These are phyloP conservation scores for Hypholoma fasciculare DNA, from an alignment of 768 basidiomycete genomes.

Conservation along the genomic window DNA sequence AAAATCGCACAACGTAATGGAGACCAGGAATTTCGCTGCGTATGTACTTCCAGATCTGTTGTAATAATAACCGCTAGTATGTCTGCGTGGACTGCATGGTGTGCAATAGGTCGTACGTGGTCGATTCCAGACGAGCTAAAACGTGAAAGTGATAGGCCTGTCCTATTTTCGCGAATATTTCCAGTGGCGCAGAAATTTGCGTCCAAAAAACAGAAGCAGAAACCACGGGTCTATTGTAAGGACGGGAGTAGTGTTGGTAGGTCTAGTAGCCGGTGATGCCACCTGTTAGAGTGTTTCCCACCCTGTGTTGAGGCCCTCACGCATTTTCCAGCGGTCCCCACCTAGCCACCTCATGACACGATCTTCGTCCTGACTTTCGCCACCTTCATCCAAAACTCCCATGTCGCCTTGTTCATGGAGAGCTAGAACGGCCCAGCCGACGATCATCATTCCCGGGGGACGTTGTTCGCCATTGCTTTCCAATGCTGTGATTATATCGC, in stretches of 20 bases:
- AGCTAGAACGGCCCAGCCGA: constrained; percentile 89
- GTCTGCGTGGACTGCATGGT: too few species aligned
- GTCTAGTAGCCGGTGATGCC: too few species aligned
- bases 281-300: constrained; percentile 28
- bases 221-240: too few species aligned
- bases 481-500: constrained; percentile 67
- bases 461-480: constrained; percentile 81
- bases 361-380: constrained; percentile 36
- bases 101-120: too few species aligned
- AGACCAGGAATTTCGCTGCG: not conserved
- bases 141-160: too few species aligned
- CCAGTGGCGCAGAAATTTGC: too few species aligned
- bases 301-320: constrained; percentile 57
- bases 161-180: too few species aligned
- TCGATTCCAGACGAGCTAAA: too few species aligned
- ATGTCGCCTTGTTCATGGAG: constrained; percentile 73
- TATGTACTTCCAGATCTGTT: too few species aligned
- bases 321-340: constrained; percentile 59
- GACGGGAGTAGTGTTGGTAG: too few species aligned
- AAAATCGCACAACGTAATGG: not conserved
- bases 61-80: too few species aligned
- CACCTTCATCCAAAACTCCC: constrained; percentile 64
- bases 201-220: too few species aligned
- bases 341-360: constrained; percentile 64
- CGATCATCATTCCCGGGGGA: constrained; percentile 94